These are phyloP conservation scores for Rhodotorula sp. DNA, from an alignment of 1,284 basidiomycete genomes.

Conservation along the genomic window DNA sequence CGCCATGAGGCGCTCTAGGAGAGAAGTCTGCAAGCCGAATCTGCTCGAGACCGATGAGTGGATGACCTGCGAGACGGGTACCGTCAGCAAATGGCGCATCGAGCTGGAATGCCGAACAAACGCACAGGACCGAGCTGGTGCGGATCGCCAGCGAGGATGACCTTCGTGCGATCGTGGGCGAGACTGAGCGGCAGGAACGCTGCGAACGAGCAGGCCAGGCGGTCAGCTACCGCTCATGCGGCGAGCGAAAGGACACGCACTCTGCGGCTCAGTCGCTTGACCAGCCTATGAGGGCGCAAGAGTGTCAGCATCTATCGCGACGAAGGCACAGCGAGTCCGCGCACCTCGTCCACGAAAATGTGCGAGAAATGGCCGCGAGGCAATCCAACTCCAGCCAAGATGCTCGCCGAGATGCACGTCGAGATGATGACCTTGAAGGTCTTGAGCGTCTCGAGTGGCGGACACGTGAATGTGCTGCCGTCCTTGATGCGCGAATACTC, in stretches of 20 bases:
- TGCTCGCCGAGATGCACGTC: constrained; percentile 36
- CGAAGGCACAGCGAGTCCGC: constrained; percentile 36
- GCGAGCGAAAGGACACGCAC: not conserved
- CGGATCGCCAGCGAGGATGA: constrained; percentile 48
- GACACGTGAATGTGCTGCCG: constrained; percentile 40
- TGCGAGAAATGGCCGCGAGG: constrained; percentile 14
- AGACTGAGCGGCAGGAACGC: constrained; percentile 51
- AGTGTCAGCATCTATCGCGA: not conserved
- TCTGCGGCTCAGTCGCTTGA: constrained; percentile 14
- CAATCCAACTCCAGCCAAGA: constrained; percentile 4
- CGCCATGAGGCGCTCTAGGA: constrained; percentile 49
- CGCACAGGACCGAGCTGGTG: constrained; percentile 50
- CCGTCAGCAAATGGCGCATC: no score
- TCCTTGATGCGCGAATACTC: constrained; percentile 30
- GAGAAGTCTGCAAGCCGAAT: constrained; percentile 47
- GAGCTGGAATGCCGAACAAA: not conserved
- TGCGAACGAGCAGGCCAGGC: not conserved
- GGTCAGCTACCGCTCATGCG: no score
- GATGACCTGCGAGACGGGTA: constrained; percentile 31
- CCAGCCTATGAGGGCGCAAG: not conserved
- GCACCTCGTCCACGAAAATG: constrained; percentile 45
- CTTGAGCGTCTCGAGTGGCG: constrained; percentile 39
- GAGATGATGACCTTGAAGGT: constrained; percentile 47
- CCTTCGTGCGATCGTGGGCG: constrained; percentile 45
- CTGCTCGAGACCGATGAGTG: constrained; percentile 41